Evolutionary conservation across 1,139 yeast genomes (phyloP).

Genomic region (Hyphopichia fennica): DNA sequence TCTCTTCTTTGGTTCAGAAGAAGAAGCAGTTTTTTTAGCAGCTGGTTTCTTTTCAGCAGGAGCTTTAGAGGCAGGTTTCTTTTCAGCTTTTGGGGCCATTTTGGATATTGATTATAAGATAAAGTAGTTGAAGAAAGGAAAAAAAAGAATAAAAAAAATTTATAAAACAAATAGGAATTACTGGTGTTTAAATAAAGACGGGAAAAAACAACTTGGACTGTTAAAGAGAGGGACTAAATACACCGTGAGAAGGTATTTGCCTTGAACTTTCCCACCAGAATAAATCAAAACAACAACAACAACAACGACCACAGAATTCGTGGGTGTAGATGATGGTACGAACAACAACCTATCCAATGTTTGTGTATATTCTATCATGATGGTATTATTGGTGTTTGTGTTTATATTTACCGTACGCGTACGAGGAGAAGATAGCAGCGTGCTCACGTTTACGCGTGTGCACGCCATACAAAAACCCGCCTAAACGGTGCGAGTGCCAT

Average conservation of each 20-base stretch:
- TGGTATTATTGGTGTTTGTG: background rate
- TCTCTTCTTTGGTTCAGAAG: conserved; percentile 89
- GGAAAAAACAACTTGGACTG: no score
- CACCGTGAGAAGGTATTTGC: no score
- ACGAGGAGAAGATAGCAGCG: no score
- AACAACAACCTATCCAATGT: background rate
- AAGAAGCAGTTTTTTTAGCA: conserved; percentile 88
- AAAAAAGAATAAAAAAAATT: background rate
- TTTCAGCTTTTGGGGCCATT: conserved; percentile 98
- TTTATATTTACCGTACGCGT: background rate
- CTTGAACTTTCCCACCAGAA: background rate
- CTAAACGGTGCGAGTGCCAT: no score
- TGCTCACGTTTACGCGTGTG: background rate
- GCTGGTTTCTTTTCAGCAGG: conserved; percentile 97
- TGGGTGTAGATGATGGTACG: no score
- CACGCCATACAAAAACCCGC: no score
- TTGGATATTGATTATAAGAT: conserved; percentile 11
- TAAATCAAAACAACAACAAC: background rate
- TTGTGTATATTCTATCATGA: background rate
- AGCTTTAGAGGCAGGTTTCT: conserved; percentile 98
- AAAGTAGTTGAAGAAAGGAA: conserved; percentile 7
- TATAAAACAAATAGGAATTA: background rate
- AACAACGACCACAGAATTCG: background rate
- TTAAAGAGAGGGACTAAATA: no score
- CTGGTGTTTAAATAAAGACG: background rate